Evolutionary conservation across 805 yeast species (phyloP).

Genomic region (Saturnispora sanitii): DNA sequence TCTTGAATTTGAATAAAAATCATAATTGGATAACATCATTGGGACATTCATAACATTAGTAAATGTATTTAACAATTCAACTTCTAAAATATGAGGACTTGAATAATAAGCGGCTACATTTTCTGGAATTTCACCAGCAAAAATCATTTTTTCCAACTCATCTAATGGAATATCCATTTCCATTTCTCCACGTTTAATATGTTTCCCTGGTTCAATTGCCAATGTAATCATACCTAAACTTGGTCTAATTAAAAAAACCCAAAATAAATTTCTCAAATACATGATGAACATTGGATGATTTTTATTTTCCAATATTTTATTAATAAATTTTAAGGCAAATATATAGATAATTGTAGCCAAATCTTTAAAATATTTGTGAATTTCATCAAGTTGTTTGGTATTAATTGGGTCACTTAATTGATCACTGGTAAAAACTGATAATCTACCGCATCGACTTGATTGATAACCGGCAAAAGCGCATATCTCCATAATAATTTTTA

Average conservation of each 20-base stretch:
- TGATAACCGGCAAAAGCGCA: constrained; percentile 2
- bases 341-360: not conserved
- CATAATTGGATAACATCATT: constrained; percentile 2
- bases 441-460: constrained; percentile 1
- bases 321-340: not conserved
- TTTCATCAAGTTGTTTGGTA: not conserved
- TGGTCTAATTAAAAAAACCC: not conserved
- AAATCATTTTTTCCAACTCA: not conserved
- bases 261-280: constrained; percentile 1
- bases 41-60: not conserved
- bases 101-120: constrained; percentile 1
- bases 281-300: constrained; percentile 1
- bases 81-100: constrained; percentile 3
- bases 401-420: not conserved
- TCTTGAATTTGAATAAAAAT: constrained; percentile 1
- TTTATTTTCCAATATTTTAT: not conserved
- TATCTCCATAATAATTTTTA: constrained; percentile 1
- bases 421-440: not conserved
- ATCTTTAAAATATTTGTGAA: not conserved
- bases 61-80: not conserved
- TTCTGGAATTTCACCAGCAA: not conserved
- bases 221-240: constrained; percentile 1
- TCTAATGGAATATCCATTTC: not conserved
- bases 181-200: not conserved
- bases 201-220: constrained; percentile 3